Conservation (phyloP, 257 asterid genomes). For the Thymus quinquecostatus region DNA sequence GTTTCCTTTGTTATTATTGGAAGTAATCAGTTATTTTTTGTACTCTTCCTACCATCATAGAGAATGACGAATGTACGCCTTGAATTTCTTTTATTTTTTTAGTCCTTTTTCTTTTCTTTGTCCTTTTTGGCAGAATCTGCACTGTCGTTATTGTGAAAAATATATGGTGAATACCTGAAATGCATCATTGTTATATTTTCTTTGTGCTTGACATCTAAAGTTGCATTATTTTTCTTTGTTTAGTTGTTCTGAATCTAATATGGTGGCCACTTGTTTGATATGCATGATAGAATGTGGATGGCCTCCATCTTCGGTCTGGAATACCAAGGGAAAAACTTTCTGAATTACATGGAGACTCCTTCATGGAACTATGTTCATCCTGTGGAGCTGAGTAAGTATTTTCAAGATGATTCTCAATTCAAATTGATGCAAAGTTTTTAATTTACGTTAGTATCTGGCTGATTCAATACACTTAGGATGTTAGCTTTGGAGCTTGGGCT, state of each 20-base stretch:
- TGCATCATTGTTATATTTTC: constrained; percentile 23
- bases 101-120: constrained; percentile 13
- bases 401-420: constrained; percentile 5
- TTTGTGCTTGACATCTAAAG: constrained; percentile 6
- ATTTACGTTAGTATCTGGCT: constrained; percentile 17
- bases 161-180: constrained; percentile 1
- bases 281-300: constrained; percentile 80
- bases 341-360: constrained; percentile 91
- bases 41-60: not conserved
- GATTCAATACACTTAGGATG: constrained; percentile 24
- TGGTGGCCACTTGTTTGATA: constrained; percentile 31
- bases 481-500: constrained; percentile 27
- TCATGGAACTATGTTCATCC: constrained; percentile 83
- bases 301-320: constrained; percentile 97
- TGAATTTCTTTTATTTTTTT: constrained; percentile 7
- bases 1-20: not conserved
- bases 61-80: constrained; percentile 3
- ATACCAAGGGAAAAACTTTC: constrained; percentile 85
- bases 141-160: constrained; percentile 6
- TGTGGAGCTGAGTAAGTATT: constrained; percentile 86
- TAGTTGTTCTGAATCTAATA: constrained; percentile 25
- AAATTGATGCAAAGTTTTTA: constrained; percentile 1
- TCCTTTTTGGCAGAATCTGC: constrained; percentile 20
- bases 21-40: constrained; percentile 9
- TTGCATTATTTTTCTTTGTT: constrained; percentile 18